phyloP scores from a whole-genome alignment of 208 protist species.

The Leishmania turanica region DNA sequence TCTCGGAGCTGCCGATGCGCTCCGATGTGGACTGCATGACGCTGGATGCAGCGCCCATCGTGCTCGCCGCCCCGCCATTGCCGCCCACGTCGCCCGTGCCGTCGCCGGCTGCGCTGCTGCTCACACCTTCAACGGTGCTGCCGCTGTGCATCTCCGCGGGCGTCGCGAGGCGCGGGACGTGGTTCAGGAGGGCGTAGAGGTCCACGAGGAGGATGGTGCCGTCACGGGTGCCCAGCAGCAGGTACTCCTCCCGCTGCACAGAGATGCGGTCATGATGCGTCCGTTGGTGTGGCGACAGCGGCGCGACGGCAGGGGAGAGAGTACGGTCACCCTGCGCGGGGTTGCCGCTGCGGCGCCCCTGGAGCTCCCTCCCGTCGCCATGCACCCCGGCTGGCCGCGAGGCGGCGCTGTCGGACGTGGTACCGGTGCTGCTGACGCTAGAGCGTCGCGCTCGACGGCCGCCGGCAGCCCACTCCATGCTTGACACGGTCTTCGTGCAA shows the following conservation, averaged over 20 bases:
- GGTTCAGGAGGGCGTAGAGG: slow-evolving; percentile 31
- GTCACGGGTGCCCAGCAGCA: slow-evolving; percentile 48
- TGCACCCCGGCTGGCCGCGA: neutral
- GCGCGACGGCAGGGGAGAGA: neutral
- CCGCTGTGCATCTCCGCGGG: neutral
- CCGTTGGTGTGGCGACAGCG: neutral
- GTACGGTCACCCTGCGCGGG: neutral
- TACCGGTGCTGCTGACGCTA: slow-evolving; percentile 13
- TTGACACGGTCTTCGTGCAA: slow-evolving; percentile 56
- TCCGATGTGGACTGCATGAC: slow-evolving; percentile 8
- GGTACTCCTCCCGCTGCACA: slow-evolving; percentile 36
- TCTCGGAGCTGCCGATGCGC: slow-evolving; percentile 29
- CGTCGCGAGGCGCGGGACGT: slow-evolving; percentile 33
- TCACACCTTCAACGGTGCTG: neutral
- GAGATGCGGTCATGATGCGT: slow-evolving; percentile 7
- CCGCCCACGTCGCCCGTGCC: slow-evolving; percentile 3
- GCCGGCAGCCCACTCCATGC: slow-evolving; percentile 64
- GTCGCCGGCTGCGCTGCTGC: slow-evolving; percentile 5
- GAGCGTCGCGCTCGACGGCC: slow-evolving; percentile 30
- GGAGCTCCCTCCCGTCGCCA: neutral
- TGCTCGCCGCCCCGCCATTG: neutral
- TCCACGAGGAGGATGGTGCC: slow-evolving; percentile 40
- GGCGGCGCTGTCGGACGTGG: slow-evolving; percentile 4
- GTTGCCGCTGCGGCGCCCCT: neutral
- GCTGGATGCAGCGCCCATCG: neutral